Conservation (phyloP, 1,284 basidiomycete species). For the Fomitopsis betulina region DNA sequence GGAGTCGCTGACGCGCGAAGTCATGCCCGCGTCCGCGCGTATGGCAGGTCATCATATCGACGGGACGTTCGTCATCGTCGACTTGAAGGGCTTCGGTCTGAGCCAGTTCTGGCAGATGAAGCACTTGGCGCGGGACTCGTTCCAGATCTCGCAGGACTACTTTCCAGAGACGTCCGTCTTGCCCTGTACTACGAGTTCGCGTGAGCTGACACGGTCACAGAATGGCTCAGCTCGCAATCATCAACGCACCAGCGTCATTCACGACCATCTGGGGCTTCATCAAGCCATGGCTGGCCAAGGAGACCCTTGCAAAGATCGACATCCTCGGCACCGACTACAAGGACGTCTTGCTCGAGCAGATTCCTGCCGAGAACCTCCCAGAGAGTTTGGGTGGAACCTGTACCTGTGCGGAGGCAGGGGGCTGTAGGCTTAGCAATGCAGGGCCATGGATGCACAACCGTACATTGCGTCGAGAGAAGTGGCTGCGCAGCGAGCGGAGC, state of each 20-base stretch:
- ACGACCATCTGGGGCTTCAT: slow-evolving; percentile 65
- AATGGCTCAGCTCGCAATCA: slow-evolving; percentile 64
- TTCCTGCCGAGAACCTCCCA: slow-evolving; percentile 52
- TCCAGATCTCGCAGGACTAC: slow-evolving; percentile 73
- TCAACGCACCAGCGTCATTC: slow-evolving; percentile 69
- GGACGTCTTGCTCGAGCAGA: slow-evolving; percentile 46
- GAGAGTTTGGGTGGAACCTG: slow-evolving; percentile 42
- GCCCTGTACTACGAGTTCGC: background rate
- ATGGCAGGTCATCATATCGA: slow-evolving; percentile 46
- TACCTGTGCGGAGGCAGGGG: slow-evolving; percentile 47
- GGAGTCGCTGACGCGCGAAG: slow-evolving; percentile 57
- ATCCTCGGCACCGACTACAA: slow-evolving; percentile 58
- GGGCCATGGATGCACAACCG: slow-evolving; percentile 70
- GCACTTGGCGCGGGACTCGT: slow-evolving; percentile 48
- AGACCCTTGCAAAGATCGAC: slow-evolving; percentile 61
- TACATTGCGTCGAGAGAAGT: slow-evolving; percentile 43
- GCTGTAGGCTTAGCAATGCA: slow-evolving; percentile 55
- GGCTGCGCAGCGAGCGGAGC: slow-evolving; percentile 26
- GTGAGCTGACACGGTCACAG: slow-evolving; percentile 24
- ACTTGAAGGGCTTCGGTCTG: slow-evolving; percentile 63
- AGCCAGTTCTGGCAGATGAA: slow-evolving; percentile 74
- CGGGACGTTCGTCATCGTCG: slow-evolving; percentile 57
- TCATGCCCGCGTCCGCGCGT: slow-evolving; percentile 58
- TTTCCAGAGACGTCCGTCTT: slow-evolving; percentile 64
- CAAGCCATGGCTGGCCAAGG: slow-evolving; percentile 67